A percentile compares a stretch with the other conserved stretches of the same genome.
Evolutionary conservation across 2,329 filamentous ascomycete species (phyloP).

Genomic region (Fusarium subtropicale): DNA sequence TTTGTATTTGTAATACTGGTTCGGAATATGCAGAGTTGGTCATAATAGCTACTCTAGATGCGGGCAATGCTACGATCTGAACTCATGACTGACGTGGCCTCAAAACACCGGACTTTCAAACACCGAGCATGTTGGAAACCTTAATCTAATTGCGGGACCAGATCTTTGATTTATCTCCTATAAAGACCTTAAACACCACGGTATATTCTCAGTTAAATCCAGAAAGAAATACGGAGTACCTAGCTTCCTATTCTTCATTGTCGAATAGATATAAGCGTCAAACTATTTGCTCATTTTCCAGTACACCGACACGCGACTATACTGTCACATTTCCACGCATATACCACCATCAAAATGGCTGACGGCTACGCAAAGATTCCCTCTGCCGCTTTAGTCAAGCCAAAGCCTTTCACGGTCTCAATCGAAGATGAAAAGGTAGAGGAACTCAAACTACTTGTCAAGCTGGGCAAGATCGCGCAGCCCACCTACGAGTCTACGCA

Average conservation of each 20-base stretch:
- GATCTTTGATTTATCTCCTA: not conserved
- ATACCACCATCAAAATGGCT: not conserved
- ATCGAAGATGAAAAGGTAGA: not conserved
- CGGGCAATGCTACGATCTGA: too few relatives aligned
- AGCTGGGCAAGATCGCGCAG: constrained; percentile 4
- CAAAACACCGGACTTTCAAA: too few relatives aligned
- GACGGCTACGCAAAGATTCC: not conserved
- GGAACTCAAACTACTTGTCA: constrained; percentile 17
- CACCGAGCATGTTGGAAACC: not conserved
- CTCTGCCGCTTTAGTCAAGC: not conserved
- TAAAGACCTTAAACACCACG: not conserved
- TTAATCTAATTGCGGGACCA: not conserved
- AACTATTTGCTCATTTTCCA: not conserved
- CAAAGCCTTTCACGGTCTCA: not conserved
- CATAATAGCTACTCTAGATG: too few relatives aligned
- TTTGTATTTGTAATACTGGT: not conserved
- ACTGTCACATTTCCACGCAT: not conserved
- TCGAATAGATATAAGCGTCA: not conserved
- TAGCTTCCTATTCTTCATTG: rapidly evolving
- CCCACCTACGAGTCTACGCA: constrained; percentile 8
- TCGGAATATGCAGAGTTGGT: not conserved
- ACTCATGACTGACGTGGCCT: not conserved
- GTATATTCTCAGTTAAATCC: rapidly evolving
- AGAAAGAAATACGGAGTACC: rapidly evolving
- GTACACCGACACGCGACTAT: too few relatives aligned